phyloP scores from a whole-genome alignment of 371 early-diverging fungal species.

The Mortierella sp. region DNA sequence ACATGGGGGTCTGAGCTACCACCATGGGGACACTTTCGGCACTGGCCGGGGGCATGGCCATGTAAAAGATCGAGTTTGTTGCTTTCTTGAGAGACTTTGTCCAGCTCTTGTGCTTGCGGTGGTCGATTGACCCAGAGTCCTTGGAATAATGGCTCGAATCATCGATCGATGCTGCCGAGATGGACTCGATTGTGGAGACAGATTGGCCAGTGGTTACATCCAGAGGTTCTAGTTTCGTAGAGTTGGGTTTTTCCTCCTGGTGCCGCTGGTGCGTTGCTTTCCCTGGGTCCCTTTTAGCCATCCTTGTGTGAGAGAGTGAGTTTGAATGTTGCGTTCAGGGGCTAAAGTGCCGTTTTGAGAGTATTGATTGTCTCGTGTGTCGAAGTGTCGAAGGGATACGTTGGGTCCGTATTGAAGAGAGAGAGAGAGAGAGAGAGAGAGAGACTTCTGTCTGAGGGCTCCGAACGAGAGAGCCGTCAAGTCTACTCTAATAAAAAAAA shows the following conservation, averaged over 20 bases:
- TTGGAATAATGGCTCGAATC: constrained; percentile 27
- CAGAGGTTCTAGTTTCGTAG: no score
- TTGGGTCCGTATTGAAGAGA: no score
- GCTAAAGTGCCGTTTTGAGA: no score
- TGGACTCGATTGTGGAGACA: no score
- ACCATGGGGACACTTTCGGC: constrained; percentile 43
- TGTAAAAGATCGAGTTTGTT: constrained; percentile 46
- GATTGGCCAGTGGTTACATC: no score
- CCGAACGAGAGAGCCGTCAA: no score
- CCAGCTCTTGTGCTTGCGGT: constrained; percentile 39
- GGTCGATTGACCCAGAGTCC: constrained; percentile 6
- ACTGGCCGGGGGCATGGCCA: constrained; percentile 50
- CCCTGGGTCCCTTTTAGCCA: background rate
- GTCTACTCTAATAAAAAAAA: no score
- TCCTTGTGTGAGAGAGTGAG: background rate
- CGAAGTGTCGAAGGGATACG: no score
- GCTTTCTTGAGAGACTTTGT: constrained; percentile 43
- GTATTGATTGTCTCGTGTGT: no score
- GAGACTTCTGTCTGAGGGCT: background rate
- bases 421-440: background rate
- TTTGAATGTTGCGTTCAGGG: background rate
- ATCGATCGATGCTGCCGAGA: background rate
- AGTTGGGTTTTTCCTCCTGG: background rate
- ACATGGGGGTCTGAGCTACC: constrained; percentile 50
- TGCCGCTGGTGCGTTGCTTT: background rate